Base-by-base conservation (phyloP, 768 basidiomycete genomes). In the Hericium coralloides region DNA sequence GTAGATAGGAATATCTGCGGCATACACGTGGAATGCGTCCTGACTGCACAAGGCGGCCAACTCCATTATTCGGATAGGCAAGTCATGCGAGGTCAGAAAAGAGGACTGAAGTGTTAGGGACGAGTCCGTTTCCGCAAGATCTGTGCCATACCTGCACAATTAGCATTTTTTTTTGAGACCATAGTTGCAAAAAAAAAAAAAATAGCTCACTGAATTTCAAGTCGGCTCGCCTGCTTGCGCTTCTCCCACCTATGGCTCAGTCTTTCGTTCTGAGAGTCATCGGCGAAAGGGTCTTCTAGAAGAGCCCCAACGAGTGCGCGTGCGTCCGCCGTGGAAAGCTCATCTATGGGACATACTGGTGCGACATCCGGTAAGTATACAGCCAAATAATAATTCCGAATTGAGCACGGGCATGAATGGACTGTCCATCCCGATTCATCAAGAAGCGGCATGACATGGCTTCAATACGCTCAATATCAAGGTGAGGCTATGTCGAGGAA, bases 291-390 rank as follows among this genome's bases (percentile, higher is more conserved):
- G 55, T 90, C 83, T 47, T 84, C 79, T 15, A 92, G 72, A 38
- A 92, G 74, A 7, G 87, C 86, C 4, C 82, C 82, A 18, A 91
- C 79, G 4, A 92, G 69, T 31, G 85, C 81, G 38, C 72, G 71
- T 7, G 81, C 73, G 38, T 74, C 75, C 18, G 84, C 76, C 67
- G 73, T 45, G 12, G 36, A 5, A 8, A 15, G 31, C 9, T 15
- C 20, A 12, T 20, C 18, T n/a, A 6, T 23, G 18, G n/a, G 31
- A 18, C 8, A 41, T 1, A 23, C 18, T 14, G 12, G 22, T 8
- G 31, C 31, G 6, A 31, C 31, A 31, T 31, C 10, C 31, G 31
- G 31, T 31, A 9, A 31, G 31, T 8, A 31, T 9, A 31, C 31
- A 31, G 31, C 7, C 31, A 8, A 31, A 31, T 9, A 31, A 2